Conservation (phyloP, 2,329 filamentous ascomycete genomes). For the Dryadomyces quercivorus region DNA sequence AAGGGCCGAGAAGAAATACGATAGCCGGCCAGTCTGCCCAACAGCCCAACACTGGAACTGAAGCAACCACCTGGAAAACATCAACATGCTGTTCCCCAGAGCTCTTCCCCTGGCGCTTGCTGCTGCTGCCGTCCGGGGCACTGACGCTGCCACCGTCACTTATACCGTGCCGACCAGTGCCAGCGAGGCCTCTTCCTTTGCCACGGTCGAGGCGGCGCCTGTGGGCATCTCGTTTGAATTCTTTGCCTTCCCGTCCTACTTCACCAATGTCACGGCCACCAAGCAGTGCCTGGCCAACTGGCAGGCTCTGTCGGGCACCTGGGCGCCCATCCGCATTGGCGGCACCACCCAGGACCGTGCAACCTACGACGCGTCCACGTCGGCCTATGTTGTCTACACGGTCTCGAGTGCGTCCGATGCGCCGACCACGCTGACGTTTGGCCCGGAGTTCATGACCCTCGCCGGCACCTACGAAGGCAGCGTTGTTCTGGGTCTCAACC, state of each 20-base stretch:
- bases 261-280: slow-evolving; percentile 37
- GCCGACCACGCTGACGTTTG: slow-evolving; percentile 36
- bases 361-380: slow-evolving; percentile 31
- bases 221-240: slow-evolving; percentile 19
- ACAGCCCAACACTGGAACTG: no score
- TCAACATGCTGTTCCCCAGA: not conserved
- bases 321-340: slow-evolving; percentile 44
- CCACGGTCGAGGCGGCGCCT: not conserved
- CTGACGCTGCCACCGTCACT: not conserved
- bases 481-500: slow-evolving; percentile 41
- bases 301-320: slow-evolving; percentile 33
- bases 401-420: slow-evolving; percentile 35
- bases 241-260: slow-evolving; percentile 42
- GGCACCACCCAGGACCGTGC: slow-evolving; percentile 47
- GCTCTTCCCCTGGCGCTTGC: not conserved
- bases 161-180: not conserved
- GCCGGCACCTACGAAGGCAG: slow-evolving; percentile 34
- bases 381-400: slow-evolving; percentile 35
- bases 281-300: slow-evolving; percentile 39
- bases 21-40: not conserved
- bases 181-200: not conserved
- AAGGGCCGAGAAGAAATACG: not conserved
- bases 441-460: slow-evolving; percentile 37
- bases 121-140: not conserved
- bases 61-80: not conserved